A percentile compares a stretch with the other conserved stretches of the same genome.
Conservation (phyloP, 179 eudicot species). For the Actinidia polygama region DNA sequence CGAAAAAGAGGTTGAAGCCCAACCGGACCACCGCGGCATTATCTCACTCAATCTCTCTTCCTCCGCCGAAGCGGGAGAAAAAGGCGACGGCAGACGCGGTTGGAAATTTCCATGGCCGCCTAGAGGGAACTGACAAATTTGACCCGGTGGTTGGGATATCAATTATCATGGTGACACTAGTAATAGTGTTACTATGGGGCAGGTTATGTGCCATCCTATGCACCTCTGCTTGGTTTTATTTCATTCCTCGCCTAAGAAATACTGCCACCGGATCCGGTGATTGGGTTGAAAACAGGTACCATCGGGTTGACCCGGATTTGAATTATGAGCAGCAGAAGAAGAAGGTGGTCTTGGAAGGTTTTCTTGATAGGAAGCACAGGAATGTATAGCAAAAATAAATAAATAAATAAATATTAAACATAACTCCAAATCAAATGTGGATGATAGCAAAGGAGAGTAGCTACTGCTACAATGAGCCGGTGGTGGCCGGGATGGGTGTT, state of each 20-base stretch:
- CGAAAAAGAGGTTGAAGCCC: not conserved
- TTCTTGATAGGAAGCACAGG: conserved; percentile 31
- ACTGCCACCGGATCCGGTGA: not conserved
- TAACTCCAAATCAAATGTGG: too few relatives aligned
- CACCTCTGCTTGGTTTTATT: conserved; percentile 41
- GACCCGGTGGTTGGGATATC: conserved; percentile 37
- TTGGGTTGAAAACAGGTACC: not conserved
- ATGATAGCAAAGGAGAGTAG: too few relatives aligned
- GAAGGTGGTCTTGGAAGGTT: conserved; percentile 38
- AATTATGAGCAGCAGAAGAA: conserved; percentile 34
- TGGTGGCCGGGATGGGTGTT: too few relatives aligned
- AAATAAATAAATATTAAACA: too few relatives aligned
- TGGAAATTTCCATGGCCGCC: not conserved
- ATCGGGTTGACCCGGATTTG: not conserved
- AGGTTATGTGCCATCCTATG: conserved; percentile 46
- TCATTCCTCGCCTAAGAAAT: conserved; percentile 23
- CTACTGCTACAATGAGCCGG: too few relatives aligned
- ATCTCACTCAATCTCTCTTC: not conserved
- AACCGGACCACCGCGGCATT: not conserved
- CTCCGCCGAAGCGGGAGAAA: not conserved
- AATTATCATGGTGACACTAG: conserved; percentile 31
- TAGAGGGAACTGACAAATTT: not conserved
- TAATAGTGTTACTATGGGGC: conserved; percentile 46
- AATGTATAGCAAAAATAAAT: not conserved
- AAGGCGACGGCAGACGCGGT: not conserved